phyloP scores from a whole-genome alignment of 352 stramenopile genomes.

The Globisporangium sylvaticum region DNA sequence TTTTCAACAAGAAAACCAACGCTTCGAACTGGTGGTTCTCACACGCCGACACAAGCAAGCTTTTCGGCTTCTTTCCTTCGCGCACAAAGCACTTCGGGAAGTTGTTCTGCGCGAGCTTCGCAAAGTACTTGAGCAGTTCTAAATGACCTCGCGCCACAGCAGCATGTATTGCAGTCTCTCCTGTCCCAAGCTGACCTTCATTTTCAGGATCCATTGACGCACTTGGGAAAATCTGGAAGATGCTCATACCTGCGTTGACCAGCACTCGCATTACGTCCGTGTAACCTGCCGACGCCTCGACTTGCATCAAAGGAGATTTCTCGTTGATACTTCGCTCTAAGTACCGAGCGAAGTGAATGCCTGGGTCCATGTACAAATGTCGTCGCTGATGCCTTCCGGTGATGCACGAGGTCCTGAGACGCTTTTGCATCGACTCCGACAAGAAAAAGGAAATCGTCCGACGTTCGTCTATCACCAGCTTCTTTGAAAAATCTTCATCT shows the following conservation, averaged over 20 bases:
- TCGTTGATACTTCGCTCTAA: constrained; percentile 46
- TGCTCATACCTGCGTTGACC: constrained; percentile 41
- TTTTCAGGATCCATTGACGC: not conserved
- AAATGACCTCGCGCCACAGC: constrained; percentile 46
- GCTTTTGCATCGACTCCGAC: constrained; percentile 23
- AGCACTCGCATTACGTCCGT: constrained; percentile 29
- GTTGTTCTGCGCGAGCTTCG: constrained; percentile 34
- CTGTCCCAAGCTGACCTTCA: constrained; percentile 2
- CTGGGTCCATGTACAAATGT: not conserved
- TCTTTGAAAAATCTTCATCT: not conserved
- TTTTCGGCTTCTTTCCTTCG: constrained; percentile 33
- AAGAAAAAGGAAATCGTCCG: constrained; percentile 15
- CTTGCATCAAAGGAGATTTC: constrained; percentile 33
- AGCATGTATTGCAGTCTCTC: constrained; percentile 46
- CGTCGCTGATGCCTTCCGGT: not conserved
- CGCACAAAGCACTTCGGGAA: constrained; percentile 41
- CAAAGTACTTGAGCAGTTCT: constrained; percentile 38
- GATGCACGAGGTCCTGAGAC: constrained; percentile 14
- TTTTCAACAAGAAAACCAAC: constrained; percentile 35
- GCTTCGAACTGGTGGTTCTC: constrained; percentile 28
- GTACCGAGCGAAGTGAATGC: constrained; percentile 35
- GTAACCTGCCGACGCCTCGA: constrained; percentile 35
- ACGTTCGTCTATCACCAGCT: not conserved
- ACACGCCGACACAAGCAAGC: constrained; percentile 46
- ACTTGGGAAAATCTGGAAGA: constrained; percentile 19